A percentile compares a stretch with the other conserved stretches of the same genome.
Conservation (phyloP, 202 grass and related monocot species). For the Eragrostis tef region DNA sequence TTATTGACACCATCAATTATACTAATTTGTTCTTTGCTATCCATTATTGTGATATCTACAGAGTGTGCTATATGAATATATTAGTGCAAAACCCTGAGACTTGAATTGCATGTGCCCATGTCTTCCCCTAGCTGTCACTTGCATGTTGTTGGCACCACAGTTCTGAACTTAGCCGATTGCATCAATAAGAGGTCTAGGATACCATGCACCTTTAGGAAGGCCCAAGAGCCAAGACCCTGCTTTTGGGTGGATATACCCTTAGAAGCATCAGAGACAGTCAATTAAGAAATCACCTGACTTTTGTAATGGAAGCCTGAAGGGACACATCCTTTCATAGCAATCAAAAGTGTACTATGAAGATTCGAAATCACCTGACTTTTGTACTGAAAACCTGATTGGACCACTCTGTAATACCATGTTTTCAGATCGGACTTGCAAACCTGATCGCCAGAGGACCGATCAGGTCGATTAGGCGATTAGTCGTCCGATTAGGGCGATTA, state of each 20-base stretch:
- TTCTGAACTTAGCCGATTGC: neutral
- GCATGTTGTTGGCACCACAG: neutral
- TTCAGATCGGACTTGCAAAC: no score
- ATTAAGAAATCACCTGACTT: no score
- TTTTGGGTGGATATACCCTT: neutral
- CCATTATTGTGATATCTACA: neutral
- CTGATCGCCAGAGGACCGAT: no score
- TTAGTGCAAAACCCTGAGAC: neutral
- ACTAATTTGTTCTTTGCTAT: constrained; percentile 10
- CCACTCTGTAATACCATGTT: no score
- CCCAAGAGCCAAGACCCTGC: no score
- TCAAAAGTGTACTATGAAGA: neutral
- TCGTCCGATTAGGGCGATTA: no score
- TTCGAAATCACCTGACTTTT: neutral
- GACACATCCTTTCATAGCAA: no score
- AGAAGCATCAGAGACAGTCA: neutral
- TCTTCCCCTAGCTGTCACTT: neutral
- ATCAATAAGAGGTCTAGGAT: neutral
- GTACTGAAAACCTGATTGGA: neutral
- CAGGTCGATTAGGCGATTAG: no score
- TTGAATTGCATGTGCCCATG: neutral
- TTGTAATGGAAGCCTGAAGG: no score
- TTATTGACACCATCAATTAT: neutral
- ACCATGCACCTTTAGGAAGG: neutral
- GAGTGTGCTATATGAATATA: neutral